phyloP scores from a whole-genome alignment of 2,329 filamentous ascomycete genomes.

The Ascochyta fabae region DNA sequence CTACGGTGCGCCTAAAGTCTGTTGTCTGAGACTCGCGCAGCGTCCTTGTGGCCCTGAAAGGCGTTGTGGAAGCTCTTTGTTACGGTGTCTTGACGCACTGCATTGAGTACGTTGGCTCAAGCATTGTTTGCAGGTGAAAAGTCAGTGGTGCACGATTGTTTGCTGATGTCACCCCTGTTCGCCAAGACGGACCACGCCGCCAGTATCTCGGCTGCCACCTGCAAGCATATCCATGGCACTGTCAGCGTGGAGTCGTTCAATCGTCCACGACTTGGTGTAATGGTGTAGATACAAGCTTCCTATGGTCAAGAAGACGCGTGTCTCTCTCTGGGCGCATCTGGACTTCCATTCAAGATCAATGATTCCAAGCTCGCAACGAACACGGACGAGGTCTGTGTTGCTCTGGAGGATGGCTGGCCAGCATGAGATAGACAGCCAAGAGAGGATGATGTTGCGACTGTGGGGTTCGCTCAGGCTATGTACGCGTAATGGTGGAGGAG shows the following conservation, averaged over 20 bases:
- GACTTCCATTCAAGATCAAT: not conserved
- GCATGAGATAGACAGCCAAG: not conserved
- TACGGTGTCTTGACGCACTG: not conserved
- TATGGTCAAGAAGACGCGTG: not conserved
- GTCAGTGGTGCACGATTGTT: constrained; percentile 1
- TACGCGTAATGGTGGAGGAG: constrained; percentile 15
- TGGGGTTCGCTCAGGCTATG: not conserved
- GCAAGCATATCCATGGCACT: not conserved
- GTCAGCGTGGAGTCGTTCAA: not conserved
- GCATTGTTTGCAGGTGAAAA: constrained; percentile 3
- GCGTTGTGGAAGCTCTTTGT: not conserved
- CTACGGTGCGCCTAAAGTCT: constrained; percentile 9
- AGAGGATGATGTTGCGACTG: not conserved
- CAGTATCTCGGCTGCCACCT: not conserved
- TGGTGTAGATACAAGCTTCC: constrained; percentile 1
- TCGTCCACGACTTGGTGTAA: not conserved
- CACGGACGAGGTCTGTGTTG: not conserved
- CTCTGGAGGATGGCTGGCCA: not conserved
- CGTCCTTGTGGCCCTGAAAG: not conserved
- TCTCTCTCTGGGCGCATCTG: not conserved
- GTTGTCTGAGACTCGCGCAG: constrained; percentile 12
- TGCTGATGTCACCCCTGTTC: constrained; percentile 1
- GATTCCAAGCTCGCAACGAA: not conserved
- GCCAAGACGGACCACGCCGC: constrained; percentile 12
- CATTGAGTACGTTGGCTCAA: not conserved